Conservation (phyloP, 345 rosid species). For the Anacardium occidentale region DNA sequence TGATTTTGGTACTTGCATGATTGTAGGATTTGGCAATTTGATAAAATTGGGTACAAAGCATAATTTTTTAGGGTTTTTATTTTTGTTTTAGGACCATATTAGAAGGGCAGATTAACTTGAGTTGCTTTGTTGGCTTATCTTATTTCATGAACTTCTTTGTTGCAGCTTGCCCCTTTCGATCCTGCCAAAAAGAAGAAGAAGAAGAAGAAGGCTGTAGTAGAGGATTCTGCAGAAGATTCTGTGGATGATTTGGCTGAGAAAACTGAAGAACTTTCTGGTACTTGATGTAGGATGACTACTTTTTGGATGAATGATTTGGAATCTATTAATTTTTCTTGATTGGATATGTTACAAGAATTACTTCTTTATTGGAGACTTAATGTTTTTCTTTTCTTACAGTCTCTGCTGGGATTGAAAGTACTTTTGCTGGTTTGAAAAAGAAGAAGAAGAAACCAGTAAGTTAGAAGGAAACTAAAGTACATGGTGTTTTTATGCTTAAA, state of each 20-base stretch:
- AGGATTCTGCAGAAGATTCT: constrained; percentile 58
- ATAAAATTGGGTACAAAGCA: neutral
- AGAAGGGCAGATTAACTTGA: neutral
- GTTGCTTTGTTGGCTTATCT: neutral
- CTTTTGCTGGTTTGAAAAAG: constrained; percentile 82
- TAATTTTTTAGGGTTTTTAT: neutral
- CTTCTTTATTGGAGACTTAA: neutral
- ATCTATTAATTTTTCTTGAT: neutral
- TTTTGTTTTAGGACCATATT: neutral
- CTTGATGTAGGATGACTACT: neutral
- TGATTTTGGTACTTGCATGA: too few relatives aligned
- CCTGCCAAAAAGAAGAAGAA: constrained; percentile 96
- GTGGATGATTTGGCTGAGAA: constrained; percentile 66
- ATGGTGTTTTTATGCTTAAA: neutral
- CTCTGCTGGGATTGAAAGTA: constrained; percentile 68
- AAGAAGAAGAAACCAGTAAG: constrained; percentile 95
- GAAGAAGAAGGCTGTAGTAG: constrained; percentile 81
- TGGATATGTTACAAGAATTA: too few relatives aligned
- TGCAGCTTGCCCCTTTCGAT: constrained; percentile 82
- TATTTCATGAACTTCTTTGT: neutral
- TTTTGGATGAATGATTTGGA: neutral
- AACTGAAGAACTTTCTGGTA: constrained; percentile 69
- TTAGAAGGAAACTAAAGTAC: constrained; percentile 9
- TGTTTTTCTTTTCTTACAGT: constrained; percentile 36
- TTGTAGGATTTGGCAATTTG: neutral